These are phyloP conservation scores for Sonneratia caseolaris DNA, from an alignment of 345 rosid genomes.

Conservation along the genomic window DNA sequence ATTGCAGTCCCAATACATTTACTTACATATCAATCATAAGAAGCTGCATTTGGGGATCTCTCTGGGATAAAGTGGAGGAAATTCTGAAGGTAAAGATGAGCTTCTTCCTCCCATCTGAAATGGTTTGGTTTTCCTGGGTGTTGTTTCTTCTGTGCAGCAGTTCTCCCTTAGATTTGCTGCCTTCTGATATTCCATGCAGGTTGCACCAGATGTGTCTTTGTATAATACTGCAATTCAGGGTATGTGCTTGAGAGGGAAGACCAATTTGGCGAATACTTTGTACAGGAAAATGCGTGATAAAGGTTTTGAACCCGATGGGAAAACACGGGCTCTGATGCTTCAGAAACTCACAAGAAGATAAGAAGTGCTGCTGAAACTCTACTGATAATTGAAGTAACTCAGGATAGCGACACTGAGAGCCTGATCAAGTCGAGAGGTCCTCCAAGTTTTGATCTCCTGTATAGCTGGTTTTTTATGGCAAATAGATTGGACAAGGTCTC, in stretches of 20 bases:
- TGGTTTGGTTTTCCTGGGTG: neutral
- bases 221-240: slow-evolving; percentile 67
- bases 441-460: neutral
- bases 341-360: slow-evolving; percentile 37
- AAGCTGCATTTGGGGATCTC: slow-evolving; percentile 74
- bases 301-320: slow-evolving; percentile 58
- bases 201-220: slow-evolving; percentile 45
- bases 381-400: neutral
- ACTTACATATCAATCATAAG: slow-evolving; percentile 58
- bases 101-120: neutral
- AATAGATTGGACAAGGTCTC: neutral
- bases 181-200: slow-evolving; percentile 25
- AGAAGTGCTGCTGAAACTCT: neutral
- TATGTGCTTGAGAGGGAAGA: slow-evolving; percentile 58
- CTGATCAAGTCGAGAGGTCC: neutral
- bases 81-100: slow-evolving; percentile 40
- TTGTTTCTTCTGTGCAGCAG: neutral
- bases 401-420: neutral
- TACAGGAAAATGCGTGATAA: slow-evolving; percentile 44
- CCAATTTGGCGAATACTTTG: slow-evolving; percentile 47
- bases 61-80: slow-evolving; percentile 56
- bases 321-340: slow-evolving; percentile 66
- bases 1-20: slow-evolving; percentile 47
- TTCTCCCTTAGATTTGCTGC: no score
- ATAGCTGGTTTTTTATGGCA: neutral